Evolutionary conservation across 176 grass and related monocot species (phyloP), one percentile per base, ranked within the genome.

Genomic region (Pharus latifolius): DNA sequence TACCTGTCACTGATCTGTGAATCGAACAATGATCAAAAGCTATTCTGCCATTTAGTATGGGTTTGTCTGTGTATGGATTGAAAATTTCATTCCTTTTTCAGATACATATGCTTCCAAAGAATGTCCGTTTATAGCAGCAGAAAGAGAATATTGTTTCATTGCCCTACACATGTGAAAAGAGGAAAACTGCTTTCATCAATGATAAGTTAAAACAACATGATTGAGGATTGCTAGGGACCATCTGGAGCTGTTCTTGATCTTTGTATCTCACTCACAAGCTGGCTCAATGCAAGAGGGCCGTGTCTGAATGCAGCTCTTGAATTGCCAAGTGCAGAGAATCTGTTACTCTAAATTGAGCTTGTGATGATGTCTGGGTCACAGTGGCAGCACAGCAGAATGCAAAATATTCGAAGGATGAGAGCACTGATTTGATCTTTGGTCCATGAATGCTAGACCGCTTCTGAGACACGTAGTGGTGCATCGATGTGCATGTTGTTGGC

Each of bases 61-160:
- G 35, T 65, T 29, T 56, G 54, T 75, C 47, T 48, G 55, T 24
- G 40, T 69, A 54, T 63, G 70, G 38, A 29, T 62, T 74, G 31
- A 63, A 68, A 63, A 74, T 53, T 31, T 28, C 14, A 63, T 74
- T 81, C 76, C 55, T 75, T 71, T 54, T 45, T 80, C 46, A 41
- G 47, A 40, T 79, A 42, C 54, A 48, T 80, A 80, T 75, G 56
- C 69, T 74, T 78, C 69, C 62, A 67, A 73, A 84, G 41, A 63
- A 61, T 69, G 54, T 45, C 46, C 11, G 35, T 62, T 53, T 62
- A 68, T 74, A 69, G 20, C 37, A 45, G 67, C 45, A n/a, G 37
- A 46, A 24, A 34, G 12, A 14, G 26, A 46, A 60, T 50, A 34
- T 44, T 67, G 56, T 53, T 81, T 67, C 27, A 20, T 52, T 47